Evolutionary conservation across 257 asterid genomes (phyloP).

Genomic region (Verbascum thapsus): DNA sequence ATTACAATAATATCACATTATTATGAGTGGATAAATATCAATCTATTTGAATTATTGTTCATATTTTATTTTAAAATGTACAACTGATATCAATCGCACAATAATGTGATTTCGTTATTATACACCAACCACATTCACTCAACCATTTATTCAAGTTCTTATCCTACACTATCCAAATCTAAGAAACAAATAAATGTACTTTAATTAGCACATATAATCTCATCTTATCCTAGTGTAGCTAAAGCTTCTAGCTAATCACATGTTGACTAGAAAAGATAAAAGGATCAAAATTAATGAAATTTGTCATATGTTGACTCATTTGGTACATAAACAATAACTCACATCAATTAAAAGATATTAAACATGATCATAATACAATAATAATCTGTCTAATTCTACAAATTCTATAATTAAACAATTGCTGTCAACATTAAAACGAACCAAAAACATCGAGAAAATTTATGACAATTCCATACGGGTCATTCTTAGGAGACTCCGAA

Average conservation of each 20-base stretch:
- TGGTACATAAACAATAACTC: neutral
- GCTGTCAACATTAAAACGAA: conserved; percentile 21
- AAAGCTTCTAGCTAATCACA: conserved; percentile 20
- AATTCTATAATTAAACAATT: conserved; percentile 18
- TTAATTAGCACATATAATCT: neutral
- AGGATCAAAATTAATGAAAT: too few species aligned
- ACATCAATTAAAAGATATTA: neutral
- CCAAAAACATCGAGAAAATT: conserved; percentile 12
- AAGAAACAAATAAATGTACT: conserved; percentile 18
- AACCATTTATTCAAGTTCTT: neutral
- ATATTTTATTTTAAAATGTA: too few species aligned
- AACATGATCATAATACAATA: conserved; percentile 23
- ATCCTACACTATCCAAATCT: conserved; percentile 8
- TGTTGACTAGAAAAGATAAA: conserved; percentile 13
- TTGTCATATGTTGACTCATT: too few species aligned
- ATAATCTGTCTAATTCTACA: conserved; percentile 27
- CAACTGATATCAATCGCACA: too few species aligned
- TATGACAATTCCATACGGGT: conserved; percentile 25
- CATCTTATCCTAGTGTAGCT: neutral
- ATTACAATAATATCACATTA: too few species aligned
- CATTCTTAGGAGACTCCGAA: neutral
- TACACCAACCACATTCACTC: neutral
- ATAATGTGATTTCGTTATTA: too few species aligned
- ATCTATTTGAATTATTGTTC: too few species aligned
- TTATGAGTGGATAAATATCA: too few species aligned